These are phyloP conservation scores for Trichoderma arundinaceum DNA, from an alignment of 2,329 filamentous ascomycete genomes.

Conservation along the genomic window DNA sequence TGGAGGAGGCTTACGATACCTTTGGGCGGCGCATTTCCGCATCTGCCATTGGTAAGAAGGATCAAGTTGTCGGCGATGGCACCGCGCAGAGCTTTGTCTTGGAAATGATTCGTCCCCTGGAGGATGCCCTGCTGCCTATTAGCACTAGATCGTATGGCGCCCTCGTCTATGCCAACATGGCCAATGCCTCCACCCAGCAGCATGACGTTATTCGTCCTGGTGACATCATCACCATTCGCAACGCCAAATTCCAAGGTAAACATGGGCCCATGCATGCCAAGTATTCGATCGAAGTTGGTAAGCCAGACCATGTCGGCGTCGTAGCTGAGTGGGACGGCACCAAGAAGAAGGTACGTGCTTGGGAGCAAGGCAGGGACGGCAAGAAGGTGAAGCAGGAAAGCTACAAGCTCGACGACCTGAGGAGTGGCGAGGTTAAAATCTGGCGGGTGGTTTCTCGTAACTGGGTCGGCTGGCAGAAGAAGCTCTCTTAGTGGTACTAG, in stretches of 20 bases:
- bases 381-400: slow-evolving; percentile 94
- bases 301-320: slow-evolving; percentile 84
- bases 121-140: slow-evolving; percentile 77
- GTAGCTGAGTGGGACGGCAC: slow-evolving; percentile 98
- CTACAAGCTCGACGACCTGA: slow-evolving; percentile 89
- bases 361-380: slow-evolving; percentile 88
- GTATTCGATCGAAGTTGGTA: slow-evolving; percentile 86
- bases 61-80: slow-evolving; percentile 82
- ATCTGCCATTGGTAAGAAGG: slow-evolving; percentile 72
- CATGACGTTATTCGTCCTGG: slow-evolving; percentile 92
- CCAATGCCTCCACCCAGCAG: slow-evolving; percentile 88
- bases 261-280: slow-evolving; percentile 95
- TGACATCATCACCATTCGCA: slow-evolving; percentile 91
- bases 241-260: slow-evolving; percentile 93
- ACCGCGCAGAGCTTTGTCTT: slow-evolving; percentile 77
- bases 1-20: slow-evolving; percentile 81
- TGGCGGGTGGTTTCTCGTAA: slow-evolving; percentile 92
- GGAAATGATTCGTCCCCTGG: slow-evolving; percentile 76
- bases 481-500: slow-evolving; percentile 40
- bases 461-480: slow-evolving; percentile 87
- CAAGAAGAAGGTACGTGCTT: slow-evolving; percentile 95
- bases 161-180: slow-evolving; percentile 91
- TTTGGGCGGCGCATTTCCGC: slow-evolving; percentile 81
- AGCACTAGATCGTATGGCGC: slow-evolving; percentile 91
- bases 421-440: slow-evolving; percentile 93